Conservation (phyloP, 139 green algal species). For the Nannochloris sp. region DNA sequence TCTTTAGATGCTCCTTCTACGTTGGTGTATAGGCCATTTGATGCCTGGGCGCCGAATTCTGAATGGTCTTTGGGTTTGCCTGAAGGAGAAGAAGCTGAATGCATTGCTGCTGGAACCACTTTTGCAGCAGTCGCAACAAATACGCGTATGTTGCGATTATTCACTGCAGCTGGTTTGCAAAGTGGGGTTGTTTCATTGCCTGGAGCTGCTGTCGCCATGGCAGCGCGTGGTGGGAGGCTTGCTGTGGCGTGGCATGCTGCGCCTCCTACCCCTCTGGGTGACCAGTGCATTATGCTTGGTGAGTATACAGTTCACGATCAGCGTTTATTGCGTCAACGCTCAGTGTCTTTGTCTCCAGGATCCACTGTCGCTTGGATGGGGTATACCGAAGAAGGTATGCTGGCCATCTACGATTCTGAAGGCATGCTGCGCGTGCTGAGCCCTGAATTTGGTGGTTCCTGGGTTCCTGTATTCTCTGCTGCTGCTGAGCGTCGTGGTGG, state of each 20-base stretch:
- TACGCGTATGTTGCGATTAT: constrained; percentile 59
- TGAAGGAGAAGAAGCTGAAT: constrained; percentile 52
- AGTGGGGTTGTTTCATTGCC: constrained; percentile 36
- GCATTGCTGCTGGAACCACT: constrained; percentile 48
- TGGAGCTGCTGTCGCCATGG: constrained; percentile 47
- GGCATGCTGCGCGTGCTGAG: constrained; percentile 41
- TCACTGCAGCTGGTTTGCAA: constrained; percentile 47
- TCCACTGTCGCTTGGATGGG: constrained; percentile 67
- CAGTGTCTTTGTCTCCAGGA: constrained; percentile 46
- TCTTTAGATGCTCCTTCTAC: constrained; percentile 22
- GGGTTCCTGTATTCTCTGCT: constrained; percentile 60
- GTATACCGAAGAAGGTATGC: constrained; percentile 59
- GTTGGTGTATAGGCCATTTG: constrained; percentile 70
- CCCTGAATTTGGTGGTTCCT: constrained; percentile 60
- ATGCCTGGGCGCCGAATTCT: constrained; percentile 59
- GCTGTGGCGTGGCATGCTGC: constrained; percentile 39
- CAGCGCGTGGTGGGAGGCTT: constrained; percentile 30
- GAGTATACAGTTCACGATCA: constrained; percentile 32
- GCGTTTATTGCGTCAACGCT: constrained; percentile 13
- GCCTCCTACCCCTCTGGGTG: constrained; percentile 16
- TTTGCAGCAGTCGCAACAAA: constrained; percentile 64
- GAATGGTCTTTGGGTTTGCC: constrained; percentile 72
- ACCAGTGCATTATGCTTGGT: constrained; percentile 36
- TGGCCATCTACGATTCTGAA: constrained; percentile 53
- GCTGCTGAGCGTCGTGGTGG: constrained; percentile 27